Conservation (phyloP, 1,284 basidiomycete genomes). For the Leccinum colubrinum region DNA sequence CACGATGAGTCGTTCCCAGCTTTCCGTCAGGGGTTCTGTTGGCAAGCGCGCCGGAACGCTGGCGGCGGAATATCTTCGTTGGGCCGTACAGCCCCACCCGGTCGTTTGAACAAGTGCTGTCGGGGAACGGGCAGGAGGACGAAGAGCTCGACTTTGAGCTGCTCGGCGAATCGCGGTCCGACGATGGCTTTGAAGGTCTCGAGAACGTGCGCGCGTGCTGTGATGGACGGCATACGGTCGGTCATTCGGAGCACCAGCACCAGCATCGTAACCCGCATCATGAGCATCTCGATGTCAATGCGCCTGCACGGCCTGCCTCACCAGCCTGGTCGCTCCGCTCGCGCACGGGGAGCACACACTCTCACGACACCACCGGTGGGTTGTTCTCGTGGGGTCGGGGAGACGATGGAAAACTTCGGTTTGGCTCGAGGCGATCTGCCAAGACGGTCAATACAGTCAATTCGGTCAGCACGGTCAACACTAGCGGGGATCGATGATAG, state of each 20-base stretch:
- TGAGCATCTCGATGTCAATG: slow-evolving; percentile 44
- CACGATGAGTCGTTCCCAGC: slow-evolving; percentile 70
- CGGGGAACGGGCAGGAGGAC: slow-evolving; percentile 40
- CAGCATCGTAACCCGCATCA: slow-evolving; percentile 59
- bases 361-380: slow-evolving; percentile 56
- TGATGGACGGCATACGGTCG: slow-evolving; percentile 87
- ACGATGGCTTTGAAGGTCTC: slow-evolving; percentile 87
- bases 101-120: slow-evolving; percentile 62
- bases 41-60: slow-evolving; percentile 87
- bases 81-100: slow-evolving; percentile 67
- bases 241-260: slow-evolving; percentile 37
- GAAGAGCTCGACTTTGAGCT: slow-evolving; percentile 83
- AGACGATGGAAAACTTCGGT: slow-evolving; percentile 59
- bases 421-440: slow-evolving; percentile 66
- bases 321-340: slow-evolving; percentile 84
- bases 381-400: slow-evolving; percentile 63
- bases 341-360: slow-evolving; percentile 64
- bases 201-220: slow-evolving; percentile 96
- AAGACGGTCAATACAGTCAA: slow-evolving; percentile 43
- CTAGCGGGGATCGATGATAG: slow-evolving; percentile 27
- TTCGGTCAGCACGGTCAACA: slow-evolving; percentile 9
- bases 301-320: slow-evolving; percentile 62
- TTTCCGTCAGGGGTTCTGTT: slow-evolving; percentile 68
- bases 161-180: slow-evolving; percentile 71
- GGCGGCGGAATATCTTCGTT: slow-evolving; percentile 84